Evolutionary conservation across 192 early-diverging fungal genomes (phyloP), one percentile per base, ranked within the genome.

Genomic region (Backusella tarrabulga): DNA sequence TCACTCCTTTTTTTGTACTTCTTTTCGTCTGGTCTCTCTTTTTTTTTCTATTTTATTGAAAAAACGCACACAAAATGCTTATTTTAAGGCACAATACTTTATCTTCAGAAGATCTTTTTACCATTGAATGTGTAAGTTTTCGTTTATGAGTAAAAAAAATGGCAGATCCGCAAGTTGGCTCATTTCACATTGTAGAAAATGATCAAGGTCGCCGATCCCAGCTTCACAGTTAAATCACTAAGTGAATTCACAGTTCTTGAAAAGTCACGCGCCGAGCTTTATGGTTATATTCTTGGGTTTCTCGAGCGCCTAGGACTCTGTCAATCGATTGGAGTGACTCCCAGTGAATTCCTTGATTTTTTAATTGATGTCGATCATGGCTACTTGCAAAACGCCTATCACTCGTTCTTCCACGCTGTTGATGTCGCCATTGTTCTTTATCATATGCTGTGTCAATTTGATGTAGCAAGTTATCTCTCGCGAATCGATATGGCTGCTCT

Each of bases 321-420:
- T 52, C 80, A 86, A 32, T 86, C 88, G 19, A 80, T 91, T 29
- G 83, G 87, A 75, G 88, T 91, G 35, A 80, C 89, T 8, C 83
- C 85, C 21, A 87, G 88, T 42, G 88, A 91, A 71, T 83, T 98
- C 67, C 87, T 98, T 21, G 92, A 95, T 68, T 97, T 98, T 77
- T 85, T 93, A 42, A 87, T 95, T 38, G 95, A 96, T 72, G 90
- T 98, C 38, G 92, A 93, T 74, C 73, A 86, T 54, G 93, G 93
- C 35, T 98, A 98, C 79, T 82, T 87, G n/a, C 81, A 88, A n/a
- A 95, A 94, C 68, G 93, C 93, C 5, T 98, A 98, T 72, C 96
- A 98, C 80, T 95, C 93, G 11, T 98, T 96, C 79, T 92, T 92
- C 80, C 96, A 98, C 76, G 95, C 95, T 15, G 88, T 94, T 2